Evolutionary conservation across 305 asterid species (phyloP), one percentile per base, ranked within the genome.

Genomic region (Coffea humblotiana): DNA sequence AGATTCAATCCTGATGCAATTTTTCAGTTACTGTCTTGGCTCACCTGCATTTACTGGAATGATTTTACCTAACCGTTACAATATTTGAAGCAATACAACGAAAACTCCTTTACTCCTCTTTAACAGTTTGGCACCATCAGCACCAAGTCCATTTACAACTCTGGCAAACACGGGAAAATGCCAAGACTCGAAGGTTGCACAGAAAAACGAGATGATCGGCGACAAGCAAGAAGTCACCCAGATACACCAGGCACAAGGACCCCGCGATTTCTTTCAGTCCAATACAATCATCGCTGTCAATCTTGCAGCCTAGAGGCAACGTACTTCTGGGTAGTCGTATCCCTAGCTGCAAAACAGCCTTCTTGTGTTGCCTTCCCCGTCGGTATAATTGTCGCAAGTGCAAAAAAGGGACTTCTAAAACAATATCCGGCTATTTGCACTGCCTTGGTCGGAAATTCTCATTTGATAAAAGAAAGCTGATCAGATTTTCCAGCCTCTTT

Each of bases 381-480:
- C 21, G 56, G n/a, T 37, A 23, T 37, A 56, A 27, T 45, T 11
- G 65, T 67, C 52, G 64, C 51, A 51, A 54, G 32, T 18, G 40
- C 29, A 66, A 49, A 74, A 13, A 21, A 67, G 0, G 45, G 27
- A 56, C 71, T 76, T 82, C 74, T 27, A 15, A 75, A 75, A 78
- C 48, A 72, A 21, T 51, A 61, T 74, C 21, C 47, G 21, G 71
- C 89, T 90, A 92, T 86, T 87, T 88, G 95, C 99, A 96, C 86
- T 94, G 99, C 77, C 88, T 85, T 27, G 96, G 93, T 61, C 91
- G 88, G 79, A 91, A 96, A 76, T 94, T 93, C 35, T 86, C 90
- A 40, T 78, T 84, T 0, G 97, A 94, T 60, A 96, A 73, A 67
- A 96, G 96, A 52, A 65, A 80, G 71, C 83, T 86, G 18, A 92